These are phyloP conservation scores for Porpolomopsis calyptriformis DNA, from an alignment of 768 basidiomycete species.

Conservation along the genomic window DNA sequence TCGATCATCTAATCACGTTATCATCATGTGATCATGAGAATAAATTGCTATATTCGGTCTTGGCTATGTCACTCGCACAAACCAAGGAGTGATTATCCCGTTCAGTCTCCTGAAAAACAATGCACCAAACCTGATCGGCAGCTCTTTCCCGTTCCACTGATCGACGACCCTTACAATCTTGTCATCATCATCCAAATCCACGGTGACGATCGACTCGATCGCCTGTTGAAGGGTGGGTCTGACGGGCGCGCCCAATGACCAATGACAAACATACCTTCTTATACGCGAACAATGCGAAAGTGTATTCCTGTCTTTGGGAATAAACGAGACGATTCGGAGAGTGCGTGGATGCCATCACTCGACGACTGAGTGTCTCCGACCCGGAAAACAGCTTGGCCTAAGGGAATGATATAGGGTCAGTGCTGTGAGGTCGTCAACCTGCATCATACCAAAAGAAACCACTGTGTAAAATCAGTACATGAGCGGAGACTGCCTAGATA, in stretches of 20 bases:
- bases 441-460: constrained; percentile 39
- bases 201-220: constrained; percentile 48
- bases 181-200: constrained; percentile 56
- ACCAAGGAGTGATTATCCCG: constrained; percentile 43
- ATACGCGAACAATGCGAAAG: constrained; percentile 35
- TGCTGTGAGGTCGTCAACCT: background rate
- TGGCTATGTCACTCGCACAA: constrained; percentile 37
- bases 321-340: constrained; percentile 52
- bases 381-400: constrained; percentile 47
- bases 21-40: too few species aligned
- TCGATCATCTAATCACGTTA: constrained; percentile 65
- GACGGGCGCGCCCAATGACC: background rate
- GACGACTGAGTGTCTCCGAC: constrained; percentile 38
- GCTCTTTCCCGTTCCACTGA: constrained; percentile 47
- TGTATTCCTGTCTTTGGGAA: constrained; percentile 52
- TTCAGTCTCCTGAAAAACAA: constrained; percentile 37
- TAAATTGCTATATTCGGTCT: too few species aligned
- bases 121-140: constrained; percentile 39
- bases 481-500: background rate
- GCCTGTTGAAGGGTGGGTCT: constrained; percentile 24
- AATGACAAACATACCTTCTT: constrained; percentile 34
- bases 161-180: constrained; percentile 50
- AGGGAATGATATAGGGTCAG: constrained; percentile 3
- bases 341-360: constrained; percentile 49
- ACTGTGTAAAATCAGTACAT: constrained; percentile 21